Evolutionary conservation across 2,329 filamentous ascomycete genomes (phyloP), one percentile per base, ranked within the genome.

Genomic region (Penicillium nordicum): DNA sequence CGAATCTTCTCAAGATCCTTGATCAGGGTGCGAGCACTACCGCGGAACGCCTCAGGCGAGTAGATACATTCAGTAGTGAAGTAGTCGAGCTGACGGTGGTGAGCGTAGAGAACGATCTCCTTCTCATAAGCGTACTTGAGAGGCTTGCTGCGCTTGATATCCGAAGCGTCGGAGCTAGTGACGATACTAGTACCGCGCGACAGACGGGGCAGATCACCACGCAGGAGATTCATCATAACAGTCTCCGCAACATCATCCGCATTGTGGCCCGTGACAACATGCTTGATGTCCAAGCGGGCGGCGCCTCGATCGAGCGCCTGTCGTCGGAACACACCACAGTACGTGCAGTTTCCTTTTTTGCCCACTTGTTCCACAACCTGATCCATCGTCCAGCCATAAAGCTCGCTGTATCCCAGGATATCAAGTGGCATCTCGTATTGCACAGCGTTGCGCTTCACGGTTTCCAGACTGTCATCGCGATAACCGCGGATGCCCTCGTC

Each of bases 311-410:
- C 94, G 34, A 99, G 81, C 1, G 94, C 94, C 77, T 99, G 94
- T 57, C 95, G 84, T 52, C 94, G 83, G 71, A 99, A 99, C 18
- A 99, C 94, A 14, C 94, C 94, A 69, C 94, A 99, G 70, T 99
- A 99, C 30, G 95, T 99, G 81, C 94, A 99, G 75, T 99, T 99
- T 30, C 93, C 92, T 74, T 97, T 97, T 78, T 97, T 97, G 14
- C 94, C 94, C 49, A 99, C 89, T 46, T 93, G 90, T 67, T 92
- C 89, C 4, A 99, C 95, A 10, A 99, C 94, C 70, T 97, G 91
- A 69, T 99, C 94, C 94, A 99, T 99, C 1, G 92, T 97, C 94
- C 94, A 99, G 9, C 93, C 94, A 72, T 99, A 99, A 10, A 99
- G 80, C 68, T 97, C 89, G 52, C 88, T 88, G 68, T 99, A 99